Percentiles rank a stretch among this genome's conserved stretches.
These are phyloP conservation scores for Phytophthora meadii DNA, from an alignment of 352 stramenopile species.

Conservation along the genomic window DNA sequence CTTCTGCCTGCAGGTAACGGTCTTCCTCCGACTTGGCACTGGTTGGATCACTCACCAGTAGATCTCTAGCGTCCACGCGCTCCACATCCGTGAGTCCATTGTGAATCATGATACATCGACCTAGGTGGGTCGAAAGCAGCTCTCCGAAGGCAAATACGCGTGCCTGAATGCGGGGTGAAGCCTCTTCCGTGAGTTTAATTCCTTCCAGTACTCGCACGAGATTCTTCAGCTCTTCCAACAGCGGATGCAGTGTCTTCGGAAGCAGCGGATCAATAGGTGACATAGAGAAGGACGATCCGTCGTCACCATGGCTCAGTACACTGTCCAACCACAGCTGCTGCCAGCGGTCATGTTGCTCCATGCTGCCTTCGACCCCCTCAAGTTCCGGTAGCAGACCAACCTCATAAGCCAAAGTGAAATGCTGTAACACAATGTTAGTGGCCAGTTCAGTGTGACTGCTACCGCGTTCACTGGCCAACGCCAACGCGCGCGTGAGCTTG, in stretches of 20 bases:
- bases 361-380: constrained; percentile 45
- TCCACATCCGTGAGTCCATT: constrained; percentile 62
- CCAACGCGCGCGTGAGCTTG: constrained; percentile 74
- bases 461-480: constrained; percentile 41
- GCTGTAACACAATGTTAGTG: constrained; percentile 64
- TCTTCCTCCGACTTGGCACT: constrained; percentile 82
- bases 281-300: constrained; percentile 55
- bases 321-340: constrained; percentile 69
- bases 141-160: constrained; percentile 88
- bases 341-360: constrained; percentile 62
- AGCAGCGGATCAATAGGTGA: constrained; percentile 52
- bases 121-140: constrained; percentile 86
- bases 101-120: constrained; percentile 74
- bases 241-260: constrained; percentile 56
- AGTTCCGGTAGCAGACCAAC: constrained; percentile 61
- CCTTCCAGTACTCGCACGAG: constrained; percentile 85
- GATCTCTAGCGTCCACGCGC: constrained; percentile 77
- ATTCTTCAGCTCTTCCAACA: constrained; percentile 83
- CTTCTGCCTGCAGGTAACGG: constrained; percentile 78
- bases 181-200: constrained; percentile 88
- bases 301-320: constrained; percentile 49
- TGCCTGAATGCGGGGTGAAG: constrained; percentile 85
- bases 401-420: constrained; percentile 78
- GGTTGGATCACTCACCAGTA: constrained; percentile 71
- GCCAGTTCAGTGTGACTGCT: constrained; percentile 55